Evolutionary conservation across 2,329 filamentous ascomycete genomes (phyloP), one percentile per base, ranked within the genome.

Genomic region (Aspergillus sp.): DNA sequence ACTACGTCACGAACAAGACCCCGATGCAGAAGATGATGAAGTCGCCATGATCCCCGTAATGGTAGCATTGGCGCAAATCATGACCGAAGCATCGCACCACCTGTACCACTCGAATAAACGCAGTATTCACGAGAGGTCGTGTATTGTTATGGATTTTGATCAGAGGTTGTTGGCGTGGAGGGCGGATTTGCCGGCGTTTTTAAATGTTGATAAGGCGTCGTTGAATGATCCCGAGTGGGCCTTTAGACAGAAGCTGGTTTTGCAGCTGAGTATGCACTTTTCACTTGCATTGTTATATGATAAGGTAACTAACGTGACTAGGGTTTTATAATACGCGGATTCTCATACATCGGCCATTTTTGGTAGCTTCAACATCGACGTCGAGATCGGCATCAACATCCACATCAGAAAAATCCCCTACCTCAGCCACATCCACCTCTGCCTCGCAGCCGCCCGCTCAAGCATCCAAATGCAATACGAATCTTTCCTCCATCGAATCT

Each of bases 241-340:
- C 0, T 58, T 59, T 20, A 64, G 65, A 43, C 59, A 63, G 45
- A 66, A 64, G 44, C 45, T 64, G 17, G 62, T 64, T 2, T 46
- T 66, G 13, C 49, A 53, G 38, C 42, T 64, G 41, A 54, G 62
- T 19, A 19, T 19, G 17, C 17, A 19, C 17, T 19, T 19, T 2
- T 19, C 17, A 19, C 17, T 2, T 19, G 17, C 17, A 19, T 19
- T 19, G 17, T 19, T 19, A 19, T 19, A 19, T 19, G 17, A 2
- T 3, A 19, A 19, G 17, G 17, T 19, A 19, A 19, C 17, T 19
- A 19, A 19, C 17, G 17, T 19, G 17, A 19, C 17, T 19, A 61
- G 58, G 57, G 47, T 64, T 61, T 42, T 61, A 61, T 15, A 63
- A 62, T 33, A 60, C 63, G 3, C 55, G 59, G 10, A 63, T 64